Evolutionary conservation across 2,329 filamentous ascomycete species (phyloP).

Genomic region (Talaromyces pinophilus): DNA sequence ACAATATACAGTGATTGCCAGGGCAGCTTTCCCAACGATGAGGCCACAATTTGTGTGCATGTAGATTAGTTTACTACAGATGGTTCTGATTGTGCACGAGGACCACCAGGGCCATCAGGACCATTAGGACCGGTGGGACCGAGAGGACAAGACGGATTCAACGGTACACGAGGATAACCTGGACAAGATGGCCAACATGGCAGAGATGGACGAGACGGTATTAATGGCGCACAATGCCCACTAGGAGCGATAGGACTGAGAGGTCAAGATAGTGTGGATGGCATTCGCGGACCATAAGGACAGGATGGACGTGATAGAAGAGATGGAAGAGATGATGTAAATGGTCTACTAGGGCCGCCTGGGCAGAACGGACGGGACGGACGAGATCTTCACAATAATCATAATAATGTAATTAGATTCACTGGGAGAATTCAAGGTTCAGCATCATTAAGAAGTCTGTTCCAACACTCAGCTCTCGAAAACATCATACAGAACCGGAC

Average conservation of each 20-base stretch:
- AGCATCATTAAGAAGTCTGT: no score
- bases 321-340: neutral
- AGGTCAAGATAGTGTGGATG: neutral
- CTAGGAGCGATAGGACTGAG: neutral
- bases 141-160: neutral
- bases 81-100: neutral
- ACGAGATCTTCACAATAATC: neutral
- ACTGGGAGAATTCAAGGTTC: neutral
- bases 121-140: neutral
- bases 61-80: no score
- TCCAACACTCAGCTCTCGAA: no score
- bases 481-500: no score
- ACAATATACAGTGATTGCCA: no score
- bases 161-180: neutral
- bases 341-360: neutral
- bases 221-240: neutral
- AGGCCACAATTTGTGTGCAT: no score
- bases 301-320: constrained; percentile 11
- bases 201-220: neutral
- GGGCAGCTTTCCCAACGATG: no score
- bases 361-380: constrained; percentile 1
- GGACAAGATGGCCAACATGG: neutral
- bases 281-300: neutral
- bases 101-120: neutral
- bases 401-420: neutral